These are phyloP conservation scores for Globisporangium nodosum DNA, from an alignment of 352 stramenopile species.

Conservation along the genomic window DNA sequence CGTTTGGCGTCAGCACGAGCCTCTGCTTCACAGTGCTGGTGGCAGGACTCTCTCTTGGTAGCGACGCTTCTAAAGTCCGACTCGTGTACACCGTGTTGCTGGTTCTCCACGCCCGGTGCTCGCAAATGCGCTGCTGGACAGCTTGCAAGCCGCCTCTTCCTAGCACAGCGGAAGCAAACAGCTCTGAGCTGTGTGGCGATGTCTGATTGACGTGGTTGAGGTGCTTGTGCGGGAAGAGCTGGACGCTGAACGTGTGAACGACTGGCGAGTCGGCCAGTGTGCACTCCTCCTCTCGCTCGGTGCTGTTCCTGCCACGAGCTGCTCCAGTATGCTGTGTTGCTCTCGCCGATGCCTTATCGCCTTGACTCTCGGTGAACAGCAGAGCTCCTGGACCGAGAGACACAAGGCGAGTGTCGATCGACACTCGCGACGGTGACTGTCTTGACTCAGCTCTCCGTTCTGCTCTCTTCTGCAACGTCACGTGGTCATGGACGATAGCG, in stretches of 20 bases:
- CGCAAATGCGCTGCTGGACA: constrained; percentile 18
- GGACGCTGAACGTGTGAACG: constrained; percentile 23
- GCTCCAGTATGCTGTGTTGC: background rate
- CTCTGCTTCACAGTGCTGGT: constrained; percentile 1
- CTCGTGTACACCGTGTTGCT: constrained; percentile 20
- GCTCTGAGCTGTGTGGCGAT: constrained; percentile 14
- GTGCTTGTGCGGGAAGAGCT: constrained; percentile 19
- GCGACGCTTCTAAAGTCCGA: constrained; percentile 17
- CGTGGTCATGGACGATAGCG: constrained; percentile 37
- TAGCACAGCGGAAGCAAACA: constrained; percentile 23
- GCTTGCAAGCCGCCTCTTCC: constrained; percentile 26
- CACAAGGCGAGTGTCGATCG: constrained; percentile 34
- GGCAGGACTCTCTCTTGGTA: constrained; percentile 1
- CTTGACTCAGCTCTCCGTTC: constrained; percentile 10
- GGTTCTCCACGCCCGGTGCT: constrained; percentile 23
- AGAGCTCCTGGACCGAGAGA: constrained; percentile 29
- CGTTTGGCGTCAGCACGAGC: constrained; percentile 1
- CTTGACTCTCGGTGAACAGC: constrained; percentile 22
- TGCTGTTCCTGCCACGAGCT: background rate
- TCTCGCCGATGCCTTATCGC: no score
- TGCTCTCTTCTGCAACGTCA: constrained; percentile 23
- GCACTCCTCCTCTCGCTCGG: constrained; percentile 17
- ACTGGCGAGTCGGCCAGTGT: constrained; percentile 33
- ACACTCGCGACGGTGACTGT: constrained; percentile 16
- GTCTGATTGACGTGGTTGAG: background rate